These are phyloP conservation scores for Phallus indusiatus DNA, from an alignment of 768 basidiomycete species.

Conservation along the genomic window DNA sequence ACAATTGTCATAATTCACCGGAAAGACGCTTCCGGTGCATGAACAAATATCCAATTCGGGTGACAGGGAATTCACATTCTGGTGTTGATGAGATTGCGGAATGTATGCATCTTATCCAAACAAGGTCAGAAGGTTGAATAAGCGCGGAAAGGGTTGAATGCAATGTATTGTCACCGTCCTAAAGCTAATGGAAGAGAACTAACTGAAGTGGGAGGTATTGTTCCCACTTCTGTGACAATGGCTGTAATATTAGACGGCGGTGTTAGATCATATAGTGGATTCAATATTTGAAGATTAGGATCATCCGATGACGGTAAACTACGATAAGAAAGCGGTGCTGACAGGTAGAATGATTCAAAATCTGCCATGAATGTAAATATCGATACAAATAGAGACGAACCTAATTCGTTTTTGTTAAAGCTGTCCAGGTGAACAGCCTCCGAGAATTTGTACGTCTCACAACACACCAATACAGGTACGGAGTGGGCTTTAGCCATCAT, in stretches of 20 bases:
- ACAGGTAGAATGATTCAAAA: not conserved
- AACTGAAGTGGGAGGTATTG: slow-evolving; percentile 89
- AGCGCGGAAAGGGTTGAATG: not conserved
- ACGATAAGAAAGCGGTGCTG: not conserved
- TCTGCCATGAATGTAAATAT: not conserved
- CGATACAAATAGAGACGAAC: slow-evolving; percentile 31
- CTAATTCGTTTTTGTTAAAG: slow-evolving; percentile 93
- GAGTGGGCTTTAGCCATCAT: slow-evolving; percentile 89
- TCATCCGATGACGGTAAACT: slow-evolving; percentile 19
- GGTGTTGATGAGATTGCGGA: too few species aligned
- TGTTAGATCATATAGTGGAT: slow-evolving; percentile 90
- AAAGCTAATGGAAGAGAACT: slow-evolving; percentile 73
- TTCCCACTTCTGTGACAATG: slow-evolving; percentile 93
- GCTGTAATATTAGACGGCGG: slow-evolving; percentile 89
- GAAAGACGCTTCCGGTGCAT: too few species aligned
- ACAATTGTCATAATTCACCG: too few species aligned
- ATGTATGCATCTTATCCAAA: too few species aligned
- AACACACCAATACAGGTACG: slow-evolving; percentile 92
- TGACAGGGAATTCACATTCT: too few species aligned
- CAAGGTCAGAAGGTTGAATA: not conserved
- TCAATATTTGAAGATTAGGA: slow-evolving; percentile 64
- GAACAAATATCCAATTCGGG: too few species aligned
- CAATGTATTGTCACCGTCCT: slow-evolving; percentile 17
- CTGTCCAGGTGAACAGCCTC: slow-evolving; percentile 89
- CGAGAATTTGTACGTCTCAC: slow-evolving; percentile 97